Evolutionary conservation across 2,329 filamentous ascomycete species (phyloP).

Genomic region (Penicillium sp.): DNA sequence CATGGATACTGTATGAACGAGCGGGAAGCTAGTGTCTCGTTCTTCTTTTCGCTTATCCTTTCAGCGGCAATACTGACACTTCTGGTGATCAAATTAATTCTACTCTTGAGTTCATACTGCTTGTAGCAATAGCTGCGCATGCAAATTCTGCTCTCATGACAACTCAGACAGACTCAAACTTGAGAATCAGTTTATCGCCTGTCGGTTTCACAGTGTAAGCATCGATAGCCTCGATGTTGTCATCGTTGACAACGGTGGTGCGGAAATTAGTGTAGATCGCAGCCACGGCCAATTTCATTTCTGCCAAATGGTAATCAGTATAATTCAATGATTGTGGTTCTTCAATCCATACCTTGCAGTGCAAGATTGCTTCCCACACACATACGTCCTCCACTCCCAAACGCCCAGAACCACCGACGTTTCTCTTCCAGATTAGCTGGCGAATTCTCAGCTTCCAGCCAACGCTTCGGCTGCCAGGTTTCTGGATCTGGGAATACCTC

Average conservation of each 20-base stretch:
- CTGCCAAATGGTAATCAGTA: slow-evolving; percentile 39
- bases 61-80: neutral
- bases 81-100: neutral
- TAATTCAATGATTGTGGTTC: neutral
- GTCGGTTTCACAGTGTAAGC: slow-evolving; percentile 61
- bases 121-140: neutral
- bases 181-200: slow-evolving; percentile 58
- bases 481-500: slow-evolving; percentile 50
- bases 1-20: neutral
- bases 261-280: slow-evolving; percentile 68
- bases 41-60: neutral
- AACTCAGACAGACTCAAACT: slow-evolving; percentile 44
- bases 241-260: slow-evolving; percentile 60
- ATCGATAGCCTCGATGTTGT: slow-evolving; percentile 63
- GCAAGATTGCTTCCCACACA: slow-evolving; percentile 51
- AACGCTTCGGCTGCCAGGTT: slow-evolving; percentile 48
- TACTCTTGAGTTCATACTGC: neutral
- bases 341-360: slow-evolving; percentile 39
- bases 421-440: slow-evolving; percentile 41
- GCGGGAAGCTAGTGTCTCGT: neutral
- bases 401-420: slow-evolving; percentile 51
- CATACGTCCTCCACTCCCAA: slow-evolving; percentile 51
- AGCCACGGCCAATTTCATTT: slow-evolving; percentile 70
- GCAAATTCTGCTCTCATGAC: neutral
- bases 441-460: slow-evolving; percentile 43